Conservation (phyloP, 176 grass and related monocot species). For the Saccharum officinarum region DNA sequence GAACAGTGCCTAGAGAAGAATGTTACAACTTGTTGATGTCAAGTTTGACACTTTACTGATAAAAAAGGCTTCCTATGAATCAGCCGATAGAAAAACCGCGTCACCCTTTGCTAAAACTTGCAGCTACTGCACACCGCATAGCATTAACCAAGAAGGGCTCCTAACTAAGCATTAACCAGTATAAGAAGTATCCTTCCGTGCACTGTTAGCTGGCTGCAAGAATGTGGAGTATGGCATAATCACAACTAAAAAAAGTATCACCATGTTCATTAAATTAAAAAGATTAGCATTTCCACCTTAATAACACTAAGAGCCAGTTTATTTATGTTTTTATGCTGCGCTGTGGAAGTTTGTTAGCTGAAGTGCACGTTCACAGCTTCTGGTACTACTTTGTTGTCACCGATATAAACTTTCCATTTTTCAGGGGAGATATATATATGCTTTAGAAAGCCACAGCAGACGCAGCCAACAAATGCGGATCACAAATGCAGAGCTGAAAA, state of each 20-base stretch:
- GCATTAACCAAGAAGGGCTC: neutral
- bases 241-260: neutral
- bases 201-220: neutral
- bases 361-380: neutral
- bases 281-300: neutral
- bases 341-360: neutral
- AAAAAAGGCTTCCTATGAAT: constrained; percentile 25
- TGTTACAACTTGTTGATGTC: constrained; percentile 6
- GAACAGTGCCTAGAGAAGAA: too few relatives aligned
- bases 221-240: neutral
- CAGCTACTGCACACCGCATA: neutral
- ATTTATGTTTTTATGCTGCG: neutral
- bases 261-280: neutral
- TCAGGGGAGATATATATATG: neutral
- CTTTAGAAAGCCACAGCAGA: neutral
- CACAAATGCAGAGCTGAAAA: constrained; percentile 3
- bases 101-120: neutral
- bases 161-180: too few relatives aligned
- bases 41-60: constrained; percentile 30
- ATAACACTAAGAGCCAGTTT: neutral
- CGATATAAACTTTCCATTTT: neutral
- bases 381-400: neutral
- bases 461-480: neutral
- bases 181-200: neutral
- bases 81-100: constrained; percentile 22